Evolutionary conservation across 306 rosid species (phyloP).

Genomic region (Prunus campanulata): DNA sequence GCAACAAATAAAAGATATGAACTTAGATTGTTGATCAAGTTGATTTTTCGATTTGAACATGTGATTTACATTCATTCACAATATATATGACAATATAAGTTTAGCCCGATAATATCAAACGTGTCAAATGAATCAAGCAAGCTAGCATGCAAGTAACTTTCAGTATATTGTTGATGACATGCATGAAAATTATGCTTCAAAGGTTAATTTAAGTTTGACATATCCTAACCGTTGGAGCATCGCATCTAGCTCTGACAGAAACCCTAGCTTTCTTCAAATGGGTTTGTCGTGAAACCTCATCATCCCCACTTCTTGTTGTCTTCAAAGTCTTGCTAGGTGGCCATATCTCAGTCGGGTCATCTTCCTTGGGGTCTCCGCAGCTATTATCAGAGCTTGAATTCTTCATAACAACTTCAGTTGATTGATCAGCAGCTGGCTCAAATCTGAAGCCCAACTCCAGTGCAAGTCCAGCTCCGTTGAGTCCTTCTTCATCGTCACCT

Average conservation of each 20-base stretch:
- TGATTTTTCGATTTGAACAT: background rate
- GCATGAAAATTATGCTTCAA: background rate
- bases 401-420: constrained; percentile 6
- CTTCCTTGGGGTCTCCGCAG: constrained; percentile 30
- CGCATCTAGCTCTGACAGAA: constrained; percentile 69
- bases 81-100: no score
- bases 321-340: constrained; percentile 44
- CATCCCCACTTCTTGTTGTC: constrained; percentile 30
- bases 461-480: constrained; percentile 32
- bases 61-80: background rate
- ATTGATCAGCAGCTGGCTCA: constrained; percentile 16
- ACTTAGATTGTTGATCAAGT: background rate
- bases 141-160: background rate
- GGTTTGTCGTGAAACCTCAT: constrained; percentile 34
- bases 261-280: constrained; percentile 65
- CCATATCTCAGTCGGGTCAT: constrained; percentile 37
- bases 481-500: constrained; percentile 14
- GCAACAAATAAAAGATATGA: background rate
- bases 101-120: background rate
- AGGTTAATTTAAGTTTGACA: background rate
- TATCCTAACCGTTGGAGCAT: constrained; percentile 55
- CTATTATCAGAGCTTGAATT: constrained; percentile 16
- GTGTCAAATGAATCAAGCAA: background rate
- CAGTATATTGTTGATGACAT: background rate
- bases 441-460: constrained; percentile 46